Percentiles rank a stretch among this genome's conserved stretches.
Conservation (phyloP, 768 basidiomycete genomes). For the Mycena amicta region DNA sequence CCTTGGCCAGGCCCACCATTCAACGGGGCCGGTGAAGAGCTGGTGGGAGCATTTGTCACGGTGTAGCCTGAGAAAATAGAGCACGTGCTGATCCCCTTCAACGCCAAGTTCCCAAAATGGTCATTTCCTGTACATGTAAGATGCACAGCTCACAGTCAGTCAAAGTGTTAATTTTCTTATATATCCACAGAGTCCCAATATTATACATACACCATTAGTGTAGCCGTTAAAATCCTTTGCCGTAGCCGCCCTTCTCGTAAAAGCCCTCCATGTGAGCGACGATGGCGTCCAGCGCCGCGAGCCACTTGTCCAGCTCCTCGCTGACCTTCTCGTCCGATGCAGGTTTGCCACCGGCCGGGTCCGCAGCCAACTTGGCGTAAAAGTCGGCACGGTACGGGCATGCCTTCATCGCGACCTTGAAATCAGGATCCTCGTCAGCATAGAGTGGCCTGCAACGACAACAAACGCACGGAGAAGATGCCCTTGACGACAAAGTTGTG, state of each 20-base stretch:
- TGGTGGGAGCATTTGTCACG: too few species aligned
- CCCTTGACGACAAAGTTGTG: conserved; percentile 80
- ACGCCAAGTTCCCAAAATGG: not conserved
- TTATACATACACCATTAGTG: too few species aligned
- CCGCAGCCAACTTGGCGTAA: conserved; percentile 65
- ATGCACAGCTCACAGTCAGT: too few species aligned
- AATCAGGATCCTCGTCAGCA: not conserved
- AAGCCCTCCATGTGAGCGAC: conserved; percentile 58
- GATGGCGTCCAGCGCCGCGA: conserved; percentile 60
- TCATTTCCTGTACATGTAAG: too few species aligned
- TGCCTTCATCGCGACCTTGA: conserved; percentile 64
- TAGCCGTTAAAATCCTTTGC: conserved; percentile 45
- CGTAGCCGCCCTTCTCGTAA: conserved; percentile 62
- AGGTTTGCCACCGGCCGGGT: conserved; percentile 53
- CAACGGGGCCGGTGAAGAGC: too few species aligned
- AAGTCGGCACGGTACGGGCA: conserved; percentile 70
- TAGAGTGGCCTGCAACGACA: not conserved
- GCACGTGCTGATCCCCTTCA: not conserved
- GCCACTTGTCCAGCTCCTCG: conserved; percentile 65
- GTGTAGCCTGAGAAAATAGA: too few species aligned
- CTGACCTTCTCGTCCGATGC: conserved; percentile 53
- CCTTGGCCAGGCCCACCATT: too few species aligned
- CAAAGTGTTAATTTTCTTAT: too few species aligned
- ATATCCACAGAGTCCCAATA: too few species aligned
- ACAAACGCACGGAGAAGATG: conserved; percentile 52